These are phyloP conservation scores for Fusarium domesticum DNA, from an alignment of 2,329 filamentous ascomycete species.

Conservation along the genomic window DNA sequence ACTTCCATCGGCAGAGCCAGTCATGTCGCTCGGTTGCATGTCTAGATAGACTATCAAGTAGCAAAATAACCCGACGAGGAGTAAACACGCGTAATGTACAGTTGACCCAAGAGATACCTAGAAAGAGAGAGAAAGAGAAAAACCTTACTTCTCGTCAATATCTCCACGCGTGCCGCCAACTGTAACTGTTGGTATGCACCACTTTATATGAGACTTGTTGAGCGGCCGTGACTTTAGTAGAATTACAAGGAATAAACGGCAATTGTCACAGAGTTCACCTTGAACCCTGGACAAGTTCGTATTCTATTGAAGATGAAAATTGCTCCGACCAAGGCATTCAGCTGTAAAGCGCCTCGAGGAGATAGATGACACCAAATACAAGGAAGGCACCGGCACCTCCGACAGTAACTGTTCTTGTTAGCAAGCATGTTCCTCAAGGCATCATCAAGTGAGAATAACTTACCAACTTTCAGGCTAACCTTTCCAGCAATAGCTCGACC, in stretches of 20 bases:
- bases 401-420: constrained; percentile 67
- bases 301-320: constrained; percentile 11
- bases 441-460: constrained; percentile 42
- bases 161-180: too few species aligned
- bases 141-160: too few species aligned
- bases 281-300: constrained; percentile 9
- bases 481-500: constrained; percentile 88
- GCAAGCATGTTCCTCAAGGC: constrained; percentile 1
- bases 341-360: constrained; percentile 71
- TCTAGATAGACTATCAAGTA: too few species aligned
- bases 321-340: constrained; percentile 26
- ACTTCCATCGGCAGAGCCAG: too few species aligned
- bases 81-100: too few species aligned
- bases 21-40: too few species aligned
- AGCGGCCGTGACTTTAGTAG: constrained; percentile 14
- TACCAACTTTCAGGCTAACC: constrained; percentile 94
- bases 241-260: constrained; percentile 23
- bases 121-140: too few species aligned
- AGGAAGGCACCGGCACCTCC: constrained; percentile 90
- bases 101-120: too few species aligned
- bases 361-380: constrained; percentile 86
- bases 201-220: constrained; percentile 3
- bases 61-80: too few species aligned
- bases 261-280: constrained; percentile 14
- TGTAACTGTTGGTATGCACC: too few species aligned